Percentiles rank a stretch among this genome's conserved stretches.
phyloP scores from a whole-genome alignment of 208 protist species.

The Acanthamoeba culbertsoni region DNA sequence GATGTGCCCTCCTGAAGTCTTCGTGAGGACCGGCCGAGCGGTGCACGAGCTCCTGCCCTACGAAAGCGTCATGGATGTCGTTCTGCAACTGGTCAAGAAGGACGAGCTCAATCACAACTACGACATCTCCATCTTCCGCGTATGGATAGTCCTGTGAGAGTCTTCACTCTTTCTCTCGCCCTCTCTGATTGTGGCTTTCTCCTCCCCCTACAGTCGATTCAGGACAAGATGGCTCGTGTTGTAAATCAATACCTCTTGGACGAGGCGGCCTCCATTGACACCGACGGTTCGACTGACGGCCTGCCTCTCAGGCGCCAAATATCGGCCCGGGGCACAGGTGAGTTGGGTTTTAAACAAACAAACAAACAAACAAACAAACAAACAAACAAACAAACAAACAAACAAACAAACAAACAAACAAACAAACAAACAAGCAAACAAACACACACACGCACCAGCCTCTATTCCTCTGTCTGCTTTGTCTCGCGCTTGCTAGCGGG shows the following conservation, averaged over 20 bases:
- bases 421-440: too few species aligned
- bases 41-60: conserved; percentile 16
- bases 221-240: neutral
- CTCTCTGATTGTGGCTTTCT: neutral
- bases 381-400: too few species aligned
- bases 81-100: conserved; percentile 55
- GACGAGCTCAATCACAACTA: conserved; percentile 57
- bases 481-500: too few species aligned
- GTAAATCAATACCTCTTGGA: neutral
- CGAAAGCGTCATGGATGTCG: conserved; percentile 10
- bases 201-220: neutral
- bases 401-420: too few species aligned
- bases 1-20: neutral
- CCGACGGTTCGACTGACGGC: neutral
- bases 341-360: too few species aligned
- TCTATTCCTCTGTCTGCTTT: too few species aligned
- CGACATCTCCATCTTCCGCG: conserved; percentile 25
- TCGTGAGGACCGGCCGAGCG: neutral
- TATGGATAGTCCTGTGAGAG: neutral
- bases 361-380: too few species aligned
- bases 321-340: neutral
- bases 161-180: too few species aligned
- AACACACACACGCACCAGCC: too few species aligned
- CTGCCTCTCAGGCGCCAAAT: neutral
- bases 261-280: neutral